A percentile compares a stretch with the other conserved stretches of the same genome.
Conservation (phyloP, 768 basidiomycete genomes). For the Pleurotus tuoliensis region DNA sequence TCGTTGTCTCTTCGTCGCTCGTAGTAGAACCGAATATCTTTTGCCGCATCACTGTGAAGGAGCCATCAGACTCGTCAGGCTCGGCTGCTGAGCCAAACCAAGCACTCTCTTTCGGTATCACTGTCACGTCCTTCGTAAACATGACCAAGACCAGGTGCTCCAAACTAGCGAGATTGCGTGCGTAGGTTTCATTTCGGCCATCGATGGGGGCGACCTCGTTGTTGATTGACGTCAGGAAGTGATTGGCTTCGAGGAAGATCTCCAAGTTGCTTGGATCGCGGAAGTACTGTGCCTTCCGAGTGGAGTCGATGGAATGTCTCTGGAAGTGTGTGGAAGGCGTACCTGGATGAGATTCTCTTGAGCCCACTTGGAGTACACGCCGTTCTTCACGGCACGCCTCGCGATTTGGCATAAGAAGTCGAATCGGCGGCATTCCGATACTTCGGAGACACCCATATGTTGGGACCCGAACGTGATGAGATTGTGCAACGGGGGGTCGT, state of each 20-base stretch:
- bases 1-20: constrained; percentile 12
- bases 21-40: background rate
- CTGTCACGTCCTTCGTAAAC: constrained; percentile 71
- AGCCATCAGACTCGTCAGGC: constrained; percentile 25
- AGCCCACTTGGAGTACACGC: constrained; percentile 73
- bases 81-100: constrained; percentile 79
- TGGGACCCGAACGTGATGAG: constrained; percentile 86
- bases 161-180: constrained; percentile 54
- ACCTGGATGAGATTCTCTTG: constrained; percentile 77
- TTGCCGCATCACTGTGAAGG: background rate
- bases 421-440: constrained; percentile 58
- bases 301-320: background rate
- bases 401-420: constrained; percentile 72
- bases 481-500: constrained; percentile 70
- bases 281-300: constrained; percentile 75
- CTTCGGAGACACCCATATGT: constrained; percentile 81
- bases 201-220: constrained; percentile 53
- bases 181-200: constrained; percentile 56
- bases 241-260: constrained; percentile 54
- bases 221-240: constrained; percentile 74
- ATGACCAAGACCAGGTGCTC: constrained; percentile 68
- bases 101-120: constrained; percentile 78
- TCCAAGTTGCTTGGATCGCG: constrained; percentile 64
- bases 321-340: constrained; percentile 6
- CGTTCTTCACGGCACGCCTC: constrained; percentile 53